Base-by-base conservation (phyloP, 2,329 filamentous ascomycete species). In the Cladophialophora carrionii region DNA sequence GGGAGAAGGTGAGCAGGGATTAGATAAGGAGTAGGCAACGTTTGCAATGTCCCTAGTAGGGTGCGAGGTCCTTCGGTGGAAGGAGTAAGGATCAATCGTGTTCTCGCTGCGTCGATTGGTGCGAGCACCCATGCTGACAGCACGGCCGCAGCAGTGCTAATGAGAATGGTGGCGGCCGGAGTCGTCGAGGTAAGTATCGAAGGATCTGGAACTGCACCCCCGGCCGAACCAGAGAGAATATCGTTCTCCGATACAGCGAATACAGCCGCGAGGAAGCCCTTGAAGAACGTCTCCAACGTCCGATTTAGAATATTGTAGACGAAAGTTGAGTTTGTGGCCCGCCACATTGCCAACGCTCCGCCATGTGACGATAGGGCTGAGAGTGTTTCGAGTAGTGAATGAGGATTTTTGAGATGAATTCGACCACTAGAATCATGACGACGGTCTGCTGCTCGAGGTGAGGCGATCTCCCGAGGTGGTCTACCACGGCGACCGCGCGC, bases 341-440 rank as follows among this genome's bases (percentile, higher is more conserved):
- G 97, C 93, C 94, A 99, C 4, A 97, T 88, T 4, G 95, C 95
- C 84, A 92, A 93, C 0, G 89, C 89, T 41, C 92, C 91, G 75
- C 96, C 94, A 71, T 90, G 94, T 55, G 89, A 85, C 91, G 95
- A 98, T 22, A 98, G 80, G 75, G 96, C 90, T 6, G 88, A 88
- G 66, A 99, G 86, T 2, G 95, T 91, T 70, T 96, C 92, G 72
- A 93, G 85, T 63, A 98, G 83, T 0, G 93, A 94, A 74, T 94
- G 90, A 10, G 90, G 83, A 65, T 88, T 88, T 69, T 88, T 88
- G 22, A 97, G 82, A 26, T 83, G 81, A 24, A 97, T 83, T 63
- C 88, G 87, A 75, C 93, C 85, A 65, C 81, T 73, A 2, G 73
- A 66, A 62, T 78, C 31, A 24, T 65, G 64, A 57, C 22, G 26